These are phyloP conservation scores for Botryosphaeria dothidea DNA, from an alignment of 2,329 filamentous ascomycete species.

Conservation along the genomic window DNA sequence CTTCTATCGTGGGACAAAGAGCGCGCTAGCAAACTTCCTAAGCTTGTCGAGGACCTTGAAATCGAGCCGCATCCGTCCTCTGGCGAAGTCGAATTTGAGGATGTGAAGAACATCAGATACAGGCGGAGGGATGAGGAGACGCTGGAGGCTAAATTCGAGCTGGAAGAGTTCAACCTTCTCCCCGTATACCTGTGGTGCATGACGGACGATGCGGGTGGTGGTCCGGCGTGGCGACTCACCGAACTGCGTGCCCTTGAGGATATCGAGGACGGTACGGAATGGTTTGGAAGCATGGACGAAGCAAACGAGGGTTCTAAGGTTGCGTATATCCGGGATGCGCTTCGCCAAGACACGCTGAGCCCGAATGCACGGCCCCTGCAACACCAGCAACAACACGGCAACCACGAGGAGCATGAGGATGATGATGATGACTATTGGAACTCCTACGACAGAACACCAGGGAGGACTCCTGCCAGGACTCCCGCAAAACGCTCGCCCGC, in stretches of 20 bases:
- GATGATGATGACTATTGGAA: slow-evolving; percentile 82
- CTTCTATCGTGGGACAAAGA: slow-evolving; percentile 69
- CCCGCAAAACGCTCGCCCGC: slow-evolving; percentile 62
- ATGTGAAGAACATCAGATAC: slow-evolving; percentile 63
- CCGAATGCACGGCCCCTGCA: slow-evolving; percentile 18
- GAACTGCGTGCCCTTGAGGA: slow-evolving; percentile 65
- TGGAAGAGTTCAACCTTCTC: slow-evolving; percentile 62
- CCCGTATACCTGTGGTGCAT: slow-evolving; percentile 71
- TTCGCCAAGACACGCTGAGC: not conserved
- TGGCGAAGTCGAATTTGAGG: slow-evolving; percentile 76
- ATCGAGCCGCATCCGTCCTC: slow-evolving; percentile 81
- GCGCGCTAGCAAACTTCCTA: slow-evolving; percentile 59
- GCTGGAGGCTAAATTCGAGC: slow-evolving; percentile 64
- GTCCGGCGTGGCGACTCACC: slow-evolving; percentile 69
- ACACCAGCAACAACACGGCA: slow-evolving; percentile 3
- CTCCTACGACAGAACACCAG: slow-evolving; percentile 71
- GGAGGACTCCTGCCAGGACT: slow-evolving; percentile 59
- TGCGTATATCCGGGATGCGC: slow-evolving; percentile 21
- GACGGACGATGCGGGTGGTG: slow-evolving; percentile 61
- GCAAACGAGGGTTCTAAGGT: slow-evolving; percentile 55
- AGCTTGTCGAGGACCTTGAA: slow-evolving; percentile 61
- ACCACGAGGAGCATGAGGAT: slow-evolving; percentile 55
- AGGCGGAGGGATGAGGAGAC: slow-evolving; percentile 74
- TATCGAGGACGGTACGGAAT: slow-evolving; percentile 57
- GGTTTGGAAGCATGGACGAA: slow-evolving; percentile 59